These are phyloP conservation scores for Corrigiola litoralis DNA, from an alignment of 179 eudicot species.

Conservation along the genomic window DNA sequence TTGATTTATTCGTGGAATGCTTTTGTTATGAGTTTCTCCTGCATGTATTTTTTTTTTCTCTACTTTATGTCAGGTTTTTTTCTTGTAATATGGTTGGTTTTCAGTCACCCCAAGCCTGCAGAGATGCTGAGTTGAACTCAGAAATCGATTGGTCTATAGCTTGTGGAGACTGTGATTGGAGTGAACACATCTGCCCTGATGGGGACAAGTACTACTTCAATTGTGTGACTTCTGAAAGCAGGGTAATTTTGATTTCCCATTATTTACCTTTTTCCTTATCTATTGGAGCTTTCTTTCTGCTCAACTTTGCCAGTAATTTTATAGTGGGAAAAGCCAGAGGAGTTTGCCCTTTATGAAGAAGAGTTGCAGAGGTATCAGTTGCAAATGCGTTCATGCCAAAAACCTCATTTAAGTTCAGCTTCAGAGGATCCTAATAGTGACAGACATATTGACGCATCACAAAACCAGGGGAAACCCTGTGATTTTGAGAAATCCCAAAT, in stretches of 20 bases:
- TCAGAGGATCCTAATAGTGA: slow-evolving; percentile 21
- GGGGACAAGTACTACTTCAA: slow-evolving; percentile 43
- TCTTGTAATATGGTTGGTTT: neutral
- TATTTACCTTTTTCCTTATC: slow-evolving; percentile 2
- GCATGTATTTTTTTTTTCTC: neutral
- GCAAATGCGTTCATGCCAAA: slow-evolving; percentile 11
- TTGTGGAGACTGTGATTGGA: slow-evolving; percentile 39
- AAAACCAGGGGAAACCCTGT: slow-evolving; percentile 15
- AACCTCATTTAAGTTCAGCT: neutral
- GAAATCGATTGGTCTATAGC: slow-evolving; percentile 21
- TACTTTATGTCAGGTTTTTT: neutral
- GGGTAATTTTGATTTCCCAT: slow-evolving; percentile 24
- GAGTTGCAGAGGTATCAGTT: slow-evolving; percentile 11
- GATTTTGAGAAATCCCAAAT: slow-evolving; percentile 18
- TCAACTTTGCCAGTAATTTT: slow-evolving; percentile 8
- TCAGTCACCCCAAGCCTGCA: slow-evolving; percentile 24
- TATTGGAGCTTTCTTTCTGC: neutral
- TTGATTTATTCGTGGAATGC: too few relatives aligned
- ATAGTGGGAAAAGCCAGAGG: slow-evolving; percentile 50
- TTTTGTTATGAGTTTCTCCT: neutral
- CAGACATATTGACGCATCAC: slow-evolving; percentile 13
- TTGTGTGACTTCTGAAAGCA: slow-evolving; percentile 39
- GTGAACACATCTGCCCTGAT: slow-evolving; percentile 48
- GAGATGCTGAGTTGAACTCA: slow-evolving; percentile 17
- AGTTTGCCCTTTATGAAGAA: slow-evolving; percentile 31